A percentile compares a stretch with the other conserved stretches of the same genome.
Conservation (phyloP, 2,329 filamentous ascomycete species). For the Trichoderma koningiopsis region DNA sequence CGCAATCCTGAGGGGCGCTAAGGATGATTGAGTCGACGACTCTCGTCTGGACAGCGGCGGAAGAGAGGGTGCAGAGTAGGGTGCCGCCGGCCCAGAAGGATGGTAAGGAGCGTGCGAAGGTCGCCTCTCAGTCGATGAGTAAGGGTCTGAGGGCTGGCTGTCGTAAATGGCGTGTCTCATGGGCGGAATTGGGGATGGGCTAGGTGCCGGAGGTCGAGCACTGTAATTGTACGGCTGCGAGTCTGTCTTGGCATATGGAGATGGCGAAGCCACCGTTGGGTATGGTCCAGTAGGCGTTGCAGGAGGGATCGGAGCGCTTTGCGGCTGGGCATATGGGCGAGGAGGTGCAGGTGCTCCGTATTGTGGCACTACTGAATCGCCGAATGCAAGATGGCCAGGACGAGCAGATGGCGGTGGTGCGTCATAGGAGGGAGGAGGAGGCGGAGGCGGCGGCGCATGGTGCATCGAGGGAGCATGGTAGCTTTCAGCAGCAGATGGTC, state of each 20-base stretch:
- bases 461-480: constrained; percentile 38
- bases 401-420: constrained; percentile 31
- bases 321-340: constrained; percentile 43
- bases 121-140: constrained; percentile 36
- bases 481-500: constrained; percentile 52
- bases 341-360: constrained; percentile 34
- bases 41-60: constrained; percentile 28
- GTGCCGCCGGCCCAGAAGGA: constrained; percentile 30
- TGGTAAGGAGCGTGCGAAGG: constrained; percentile 37
- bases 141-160: constrained; percentile 42
- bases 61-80: constrained; percentile 32
- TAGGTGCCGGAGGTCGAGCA: constrained; percentile 36
- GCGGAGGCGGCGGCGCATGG: constrained; percentile 38
- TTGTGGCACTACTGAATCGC: constrained; percentile 39
- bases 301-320: constrained; percentile 37
- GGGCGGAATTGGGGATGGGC: constrained; percentile 36
- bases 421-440: constrained; percentile 35
- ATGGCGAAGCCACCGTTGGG: constrained; percentile 39
- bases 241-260: constrained; percentile 44
- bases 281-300: constrained; percentile 41
- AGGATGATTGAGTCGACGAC: constrained; percentile 30
- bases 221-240: constrained; percentile 44
- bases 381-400: constrained; percentile 41
- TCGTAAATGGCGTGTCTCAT: constrained; percentile 42
- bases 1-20: constrained; percentile 44